Base-by-base conservation (phyloP, 169 alveolate species). In the Plasmodium fragile region DNA sequence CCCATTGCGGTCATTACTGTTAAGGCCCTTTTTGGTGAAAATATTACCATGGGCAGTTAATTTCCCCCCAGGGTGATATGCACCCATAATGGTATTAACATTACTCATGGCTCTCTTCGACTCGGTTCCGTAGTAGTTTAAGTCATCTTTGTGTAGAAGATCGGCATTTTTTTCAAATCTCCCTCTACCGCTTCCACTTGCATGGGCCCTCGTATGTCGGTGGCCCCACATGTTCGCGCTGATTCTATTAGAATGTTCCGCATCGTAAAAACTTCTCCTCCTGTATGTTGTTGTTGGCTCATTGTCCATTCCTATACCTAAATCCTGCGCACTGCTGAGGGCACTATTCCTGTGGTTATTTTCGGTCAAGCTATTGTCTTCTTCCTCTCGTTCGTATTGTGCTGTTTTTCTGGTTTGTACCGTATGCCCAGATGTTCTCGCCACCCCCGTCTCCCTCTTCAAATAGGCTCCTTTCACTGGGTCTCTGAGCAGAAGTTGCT, bases 301-400 rank as follows among this genome's bases (percentile, higher is more conserved):
- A 6, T 72, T 52, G 18, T 30, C 41, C 28, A 34, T 53, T 53
- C 18, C 73, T 11, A 41, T 69, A 8, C 39, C 73, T 41, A 83
- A 69, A 83, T 32, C 45, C n/a, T 83, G 92, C 0, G 92, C 45
- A 85, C 39, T 85, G 7, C 83, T 73, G 39, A 49, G 45, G 28
- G 79, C 49, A 22, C 81, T 75, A 52, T 52, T 85, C 13, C 84
- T 43, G 32, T 36, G 75, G 43, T 85, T 73, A 53, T 52, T 71
- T 55, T 43, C 83, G 34, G 39, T 10, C 77, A 18, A 55, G 28
- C 36, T 65, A 65, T 43, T 59, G 22, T 73, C 93, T 41, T 81
- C 90, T n/a, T 72, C 87, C 11, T 36, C 32, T 55, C 79, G 55
- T 52, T 85, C 93, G 70, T 85, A 65, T 2, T 85, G 85, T 13